Evolutionary conservation across 2,329 filamentous ascomycete species (phyloP).

Genomic region (Hymenoscyphus salicellus): DNA sequence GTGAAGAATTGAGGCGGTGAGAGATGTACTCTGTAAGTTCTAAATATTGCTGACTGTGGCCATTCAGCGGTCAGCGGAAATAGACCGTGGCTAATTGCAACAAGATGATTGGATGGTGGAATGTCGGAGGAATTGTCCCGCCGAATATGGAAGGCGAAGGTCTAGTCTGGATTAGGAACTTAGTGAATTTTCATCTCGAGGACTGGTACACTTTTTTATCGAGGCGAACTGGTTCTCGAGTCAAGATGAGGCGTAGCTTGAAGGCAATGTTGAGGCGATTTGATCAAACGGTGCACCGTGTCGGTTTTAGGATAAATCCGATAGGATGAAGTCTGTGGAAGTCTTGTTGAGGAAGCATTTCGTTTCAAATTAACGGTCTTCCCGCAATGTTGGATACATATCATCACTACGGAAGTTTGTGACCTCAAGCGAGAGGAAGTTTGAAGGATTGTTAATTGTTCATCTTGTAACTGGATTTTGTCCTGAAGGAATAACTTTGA

Average conservation of each 20-base stretch:
- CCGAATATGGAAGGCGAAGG: not conserved
- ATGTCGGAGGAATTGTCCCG: not conserved
- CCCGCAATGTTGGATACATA: not conserved
- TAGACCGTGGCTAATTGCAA: slow-evolving; percentile 13
- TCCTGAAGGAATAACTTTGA: not conserved
- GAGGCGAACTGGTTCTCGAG: not conserved
- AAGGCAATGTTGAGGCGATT: not conserved
- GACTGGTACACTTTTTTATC: not conserved
- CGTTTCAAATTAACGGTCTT: not conserved
- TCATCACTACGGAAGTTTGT: not conserved
- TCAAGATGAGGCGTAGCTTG: slow-evolving; percentile 10
- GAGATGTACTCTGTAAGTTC: not conserved
- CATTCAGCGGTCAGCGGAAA: slow-evolving; percentile 17
- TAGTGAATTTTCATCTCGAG: not conserved
- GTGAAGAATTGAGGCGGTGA: slow-evolving; percentile 8
- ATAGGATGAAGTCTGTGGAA: not conserved
- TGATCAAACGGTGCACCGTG: not conserved
- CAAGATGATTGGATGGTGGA: slow-evolving; percentile 8
- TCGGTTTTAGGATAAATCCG: not conserved
- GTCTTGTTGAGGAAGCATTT: not conserved
- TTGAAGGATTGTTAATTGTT: not conserved
- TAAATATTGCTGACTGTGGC: slow-evolving; percentile 5
- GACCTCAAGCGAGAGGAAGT: not conserved
- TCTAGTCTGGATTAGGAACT: not conserved
- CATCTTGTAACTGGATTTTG: not conserved